phyloP scores from a whole-genome alignment of 1,284 basidiomycete genomes.

The Ceratobasidium theobromae region DNA sequence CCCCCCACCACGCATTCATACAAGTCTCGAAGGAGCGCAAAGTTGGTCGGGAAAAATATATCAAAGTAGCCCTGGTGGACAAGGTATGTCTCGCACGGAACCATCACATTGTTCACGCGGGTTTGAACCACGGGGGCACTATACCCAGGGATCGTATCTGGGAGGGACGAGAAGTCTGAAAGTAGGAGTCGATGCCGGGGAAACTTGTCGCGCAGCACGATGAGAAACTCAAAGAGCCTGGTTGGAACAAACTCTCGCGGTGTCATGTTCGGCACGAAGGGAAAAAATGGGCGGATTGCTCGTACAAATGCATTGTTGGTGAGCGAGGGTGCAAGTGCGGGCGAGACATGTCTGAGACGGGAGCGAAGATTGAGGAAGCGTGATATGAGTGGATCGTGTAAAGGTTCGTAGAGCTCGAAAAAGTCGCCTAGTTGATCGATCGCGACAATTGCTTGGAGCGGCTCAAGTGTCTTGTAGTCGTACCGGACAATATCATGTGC shows the following conservation, averaged over 20 bases:
- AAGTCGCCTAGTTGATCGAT: constrained; percentile 86
- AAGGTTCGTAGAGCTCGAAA: constrained; percentile 77
- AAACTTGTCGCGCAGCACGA: constrained; percentile 80
- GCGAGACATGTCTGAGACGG: constrained; percentile 55
- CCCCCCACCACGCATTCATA: constrained; percentile 77
- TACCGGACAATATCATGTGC: constrained; percentile 96
- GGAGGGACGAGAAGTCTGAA: constrained; percentile 88
- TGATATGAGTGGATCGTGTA: constrained; percentile 81
- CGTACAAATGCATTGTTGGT: constrained; percentile 56
- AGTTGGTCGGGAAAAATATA: constrained; percentile 98
- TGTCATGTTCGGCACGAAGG: constrained; percentile 91
- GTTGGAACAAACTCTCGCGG: constrained; percentile 92
- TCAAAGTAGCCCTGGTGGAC: constrained; percentile 98
- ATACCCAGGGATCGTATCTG: constrained; percentile 80
- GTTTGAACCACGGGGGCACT: constrained; percentile 98
- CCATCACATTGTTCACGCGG: constrained; percentile 77
- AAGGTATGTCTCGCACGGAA: constrained; percentile 87
- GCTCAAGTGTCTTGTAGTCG: constrained; percentile 71
- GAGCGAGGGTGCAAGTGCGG: constrained; percentile 57
- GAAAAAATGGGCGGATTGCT: constrained; percentile 65
- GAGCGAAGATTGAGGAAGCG: constrained; percentile 69
- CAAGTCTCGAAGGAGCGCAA: constrained; percentile 80
- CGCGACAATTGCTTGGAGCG: constrained; percentile 82
- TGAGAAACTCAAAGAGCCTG: constrained; percentile 82
- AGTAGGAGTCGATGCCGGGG: constrained; percentile 90